These are phyloP conservation scores for Teunomyces cretensis DNA, from an alignment of 805 yeast genomes.

Conservation along the genomic window DNA sequence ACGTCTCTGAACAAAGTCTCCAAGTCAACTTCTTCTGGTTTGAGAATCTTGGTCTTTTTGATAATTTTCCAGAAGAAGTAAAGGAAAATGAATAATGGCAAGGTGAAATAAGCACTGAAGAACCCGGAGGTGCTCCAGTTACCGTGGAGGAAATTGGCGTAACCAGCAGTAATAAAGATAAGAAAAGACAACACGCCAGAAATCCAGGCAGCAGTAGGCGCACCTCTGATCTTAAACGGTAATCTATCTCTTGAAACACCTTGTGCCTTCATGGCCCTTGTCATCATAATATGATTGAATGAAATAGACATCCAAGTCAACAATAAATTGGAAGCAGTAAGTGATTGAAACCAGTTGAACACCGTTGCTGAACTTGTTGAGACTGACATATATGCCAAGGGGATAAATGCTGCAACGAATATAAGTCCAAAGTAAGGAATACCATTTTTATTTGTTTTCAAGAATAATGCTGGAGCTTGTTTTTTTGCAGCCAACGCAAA, in stretches of 20 bases:
- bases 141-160: slow-evolving; percentile 32
- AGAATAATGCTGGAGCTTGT: slow-evolving; percentile 37
- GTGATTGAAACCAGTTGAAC: slow-evolving; percentile 34
- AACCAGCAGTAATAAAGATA: slow-evolving; percentile 36
- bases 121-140: slow-evolving; percentile 12
- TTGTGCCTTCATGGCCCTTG: slow-evolving; percentile 41
- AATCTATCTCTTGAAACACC: slow-evolving; percentile 30
- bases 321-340: slow-evolving; percentile 29
- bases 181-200: slow-evolving; percentile 17
- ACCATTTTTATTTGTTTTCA: slow-evolving; percentile 13
- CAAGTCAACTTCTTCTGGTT: slow-evolving; percentile 22
- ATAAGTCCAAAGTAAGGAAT: background rate
- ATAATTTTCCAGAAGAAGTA: slow-evolving; percentile 32
- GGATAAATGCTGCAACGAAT: slow-evolving; percentile 23
- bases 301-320: slow-evolving; percentile 32
- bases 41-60: slow-evolving; percentile 23
- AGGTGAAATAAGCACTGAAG: slow-evolving; percentile 20
- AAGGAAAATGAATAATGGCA: slow-evolving; percentile 26
- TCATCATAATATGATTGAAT: slow-evolving; percentile 27
- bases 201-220: slow-evolving; percentile 30
- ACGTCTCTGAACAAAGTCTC: slow-evolving; percentile 24
- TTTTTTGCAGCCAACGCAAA: slow-evolving; percentile 38
- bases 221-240: slow-evolving; percentile 27
- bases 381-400: slow-evolving; percentile 35
- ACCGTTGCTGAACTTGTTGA: slow-evolving; percentile 25